Evolutionary conservation across 495 filamentous ascomycete genomes (phyloP), one percentile per base, ranked within the genome.

Genomic region (Hypoxylon fragiforme): DNA sequence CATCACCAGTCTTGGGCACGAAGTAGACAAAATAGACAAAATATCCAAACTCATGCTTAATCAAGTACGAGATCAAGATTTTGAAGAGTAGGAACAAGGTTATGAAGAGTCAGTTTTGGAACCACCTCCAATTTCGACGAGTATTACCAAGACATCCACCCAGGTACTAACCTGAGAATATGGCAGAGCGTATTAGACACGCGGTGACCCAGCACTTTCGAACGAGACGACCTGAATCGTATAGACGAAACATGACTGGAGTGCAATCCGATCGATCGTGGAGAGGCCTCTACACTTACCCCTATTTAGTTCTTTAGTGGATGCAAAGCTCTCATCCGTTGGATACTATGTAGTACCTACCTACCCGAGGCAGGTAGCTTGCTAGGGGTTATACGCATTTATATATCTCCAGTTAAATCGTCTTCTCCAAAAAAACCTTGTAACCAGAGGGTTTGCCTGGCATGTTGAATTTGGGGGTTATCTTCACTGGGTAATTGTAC

Each of bases 1-100:
- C 18, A 69, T 74, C 52, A 70, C 59, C 7, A 68, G 62, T 51
- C 57, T 74, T 5, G 68, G 70, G 1, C 70, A 74, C 28, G 60
- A 66, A 3, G 60, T 72, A 32, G 62, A 62, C 0, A 43, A 72
- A 13, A 61, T n/a, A 54, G 14, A 71, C 63, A 7, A 47, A 65
- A 30, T 74, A 72, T 26, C 45, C 66, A 12, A 42, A 26, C 9
- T 71, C 71, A 11, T 53, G 55, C 7, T 65, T 74, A 15, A 39
- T 53, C 34, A 63, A 58, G 26, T 74, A 74, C 45, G 60, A 66
- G 22, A 71, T 74, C 57, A 67, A 66, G 28, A 50, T 72, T 7
- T 60, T 65, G n/a, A 74, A 74, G 37, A 64, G 58, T 14, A 53
- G 60, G 30, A 63, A 68, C 38, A 14, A 45, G 5, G 64, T 63